A percentile compares a stretch with the other conserved stretches of the same genome.
These are phyloP conservation scores for Russula dissimulans DNA, from an alignment of 768 basidiomycete species.

Conservation along the genomic window DNA sequence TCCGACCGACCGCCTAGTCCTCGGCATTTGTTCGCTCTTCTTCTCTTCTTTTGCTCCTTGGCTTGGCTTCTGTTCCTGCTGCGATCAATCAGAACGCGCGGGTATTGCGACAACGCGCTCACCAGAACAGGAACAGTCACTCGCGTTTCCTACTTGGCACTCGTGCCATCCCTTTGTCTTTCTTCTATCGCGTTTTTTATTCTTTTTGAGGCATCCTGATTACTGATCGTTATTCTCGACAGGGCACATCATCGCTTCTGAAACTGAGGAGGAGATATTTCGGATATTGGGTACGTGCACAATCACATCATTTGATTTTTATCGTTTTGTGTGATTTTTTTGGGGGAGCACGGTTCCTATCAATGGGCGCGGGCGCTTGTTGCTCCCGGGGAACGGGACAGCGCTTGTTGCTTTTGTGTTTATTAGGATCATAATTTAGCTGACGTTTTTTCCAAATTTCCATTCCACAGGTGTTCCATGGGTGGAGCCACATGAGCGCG, in stretches of 20 bases:
- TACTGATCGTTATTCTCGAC: not conserved
- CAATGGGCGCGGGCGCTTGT: not conserved
- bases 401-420: not conserved
- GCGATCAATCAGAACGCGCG: slow-evolving; percentile 6
- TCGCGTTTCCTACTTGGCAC: too few species aligned
- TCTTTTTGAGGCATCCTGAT: not conserved
- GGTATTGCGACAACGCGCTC: slow-evolving; percentile 5
- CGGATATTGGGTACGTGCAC: slow-evolving; percentile 43
- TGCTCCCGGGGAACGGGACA: not conserved
- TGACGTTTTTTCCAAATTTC: not conserved
- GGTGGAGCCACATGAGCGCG: slow-evolving; percentile 71
- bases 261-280: slow-evolving; percentile 85
- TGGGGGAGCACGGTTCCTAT: not conserved
- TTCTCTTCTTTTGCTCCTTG: not conserved
- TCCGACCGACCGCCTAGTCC: slow-evolving; percentile 4
- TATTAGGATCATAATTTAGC: not conserved
- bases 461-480: slow-evolving; percentile 51
- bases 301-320: not conserved
- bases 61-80: slow-evolving; percentile 10
- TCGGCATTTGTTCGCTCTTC: not conserved
- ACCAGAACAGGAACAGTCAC: slow-evolving; percentile 2
- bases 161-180: not conserved
- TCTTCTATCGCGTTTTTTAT: not conserved
- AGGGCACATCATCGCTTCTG: slow-evolving; percentile 69
- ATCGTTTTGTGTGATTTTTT: too few species aligned